Percentiles rank a stretch among this genome's conserved stretches.
phyloP scores from a whole-genome alignment of 495 filamentous ascomycete genomes.

The Cryomyces minteri region DNA sequence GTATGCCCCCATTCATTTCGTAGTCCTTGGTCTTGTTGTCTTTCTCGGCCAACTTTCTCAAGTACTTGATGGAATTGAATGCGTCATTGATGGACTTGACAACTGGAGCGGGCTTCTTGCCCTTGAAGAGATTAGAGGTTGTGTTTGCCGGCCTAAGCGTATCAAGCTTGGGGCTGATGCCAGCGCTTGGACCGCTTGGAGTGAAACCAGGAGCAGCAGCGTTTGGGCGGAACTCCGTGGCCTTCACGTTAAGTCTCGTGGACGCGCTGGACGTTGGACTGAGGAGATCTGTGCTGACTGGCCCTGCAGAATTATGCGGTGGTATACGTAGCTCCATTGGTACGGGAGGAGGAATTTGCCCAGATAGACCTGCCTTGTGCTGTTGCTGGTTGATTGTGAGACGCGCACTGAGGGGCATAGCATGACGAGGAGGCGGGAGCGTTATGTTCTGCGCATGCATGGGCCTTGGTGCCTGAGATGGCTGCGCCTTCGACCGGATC shows the following conservation, averaged over 20 bases:
- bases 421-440: background rate
- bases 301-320: slow-evolving; percentile 29
- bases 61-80: slow-evolving; percentile 60
- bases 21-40: slow-evolving; percentile 29
- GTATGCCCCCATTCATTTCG: slow-evolving; percentile 52
- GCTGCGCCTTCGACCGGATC: background rate
- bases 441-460: background rate
- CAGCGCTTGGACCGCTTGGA: slow-evolving; percentile 36
- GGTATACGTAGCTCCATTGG: slow-evolving; percentile 32
- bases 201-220: slow-evolving; percentile 61
- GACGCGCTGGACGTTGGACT: slow-evolving; percentile 32
- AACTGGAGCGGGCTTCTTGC: slow-evolving; percentile 38
- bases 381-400: slow-evolving; percentile 36
- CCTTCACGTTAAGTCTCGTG: slow-evolving; percentile 63
- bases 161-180: slow-evolving; percentile 46
- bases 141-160: slow-evolving; percentile 7
- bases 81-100: slow-evolving; percentile 43
- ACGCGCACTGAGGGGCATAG: slow-evolving; percentile 17
- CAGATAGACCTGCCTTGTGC: slow-evolving; percentile 19
- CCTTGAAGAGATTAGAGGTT: slow-evolving; percentile 29
- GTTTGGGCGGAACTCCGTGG: slow-evolving; percentile 69
- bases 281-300: slow-evolving; percentile 19
- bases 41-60: slow-evolving; percentile 34
- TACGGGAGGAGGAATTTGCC: slow-evolving; percentile 29
- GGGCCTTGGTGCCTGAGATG: background rate